Evolutionary conservation across 495 filamentous ascomycete species (phyloP), one percentile per base, ranked within the genome.

Genomic region (Penicillium manginii): DNA sequence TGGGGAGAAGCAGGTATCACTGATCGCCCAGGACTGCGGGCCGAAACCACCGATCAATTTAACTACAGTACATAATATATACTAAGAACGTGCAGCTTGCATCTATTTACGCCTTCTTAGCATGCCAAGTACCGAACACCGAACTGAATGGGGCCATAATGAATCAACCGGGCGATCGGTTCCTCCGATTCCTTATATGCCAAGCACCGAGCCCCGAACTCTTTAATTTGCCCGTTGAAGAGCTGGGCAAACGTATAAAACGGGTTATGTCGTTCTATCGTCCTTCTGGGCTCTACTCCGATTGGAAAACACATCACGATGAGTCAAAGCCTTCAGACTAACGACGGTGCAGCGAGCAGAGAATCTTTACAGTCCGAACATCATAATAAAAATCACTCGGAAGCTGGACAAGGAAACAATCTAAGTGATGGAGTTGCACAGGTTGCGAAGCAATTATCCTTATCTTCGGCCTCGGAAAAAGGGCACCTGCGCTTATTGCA

Each of bases 121-220:
- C 12, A 32, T 18, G 49, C 49, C 48, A 50, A 50, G 48, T n/a
- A 15, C 48, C 48, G 48, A 50, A 22, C 15, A 50, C 26, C 48
- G 48, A 50, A 50, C 18, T 50, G 48, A n/a, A 37, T 37, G 11
- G 35, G 15, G 11, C 35, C 35, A 37, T n/a, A 1, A n/a, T 0
- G 35, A 15, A 14, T 37, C 9, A 37, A n/a, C 2, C 35, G 35
- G 48, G 48, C 7, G 15, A 50, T 32, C n/a, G 6, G 23, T 31
- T 33, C 47, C 21, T 15, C 47, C 47, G 47, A 31, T 31, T 31
- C 35, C 35, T 37, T 11, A 37, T 37, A 12, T 22, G 47, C 47
- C 47, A 50, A 50, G 47, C 19, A 18, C 47, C 47, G 47, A 50
- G 47, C 47, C 23, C 47, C 47, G 47, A 50, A 50, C 47, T 31